phyloP scores from a whole-genome alignment of 2,329 filamentous ascomycete genomes.

The Fusarium pseudoanthophilum region DNA sequence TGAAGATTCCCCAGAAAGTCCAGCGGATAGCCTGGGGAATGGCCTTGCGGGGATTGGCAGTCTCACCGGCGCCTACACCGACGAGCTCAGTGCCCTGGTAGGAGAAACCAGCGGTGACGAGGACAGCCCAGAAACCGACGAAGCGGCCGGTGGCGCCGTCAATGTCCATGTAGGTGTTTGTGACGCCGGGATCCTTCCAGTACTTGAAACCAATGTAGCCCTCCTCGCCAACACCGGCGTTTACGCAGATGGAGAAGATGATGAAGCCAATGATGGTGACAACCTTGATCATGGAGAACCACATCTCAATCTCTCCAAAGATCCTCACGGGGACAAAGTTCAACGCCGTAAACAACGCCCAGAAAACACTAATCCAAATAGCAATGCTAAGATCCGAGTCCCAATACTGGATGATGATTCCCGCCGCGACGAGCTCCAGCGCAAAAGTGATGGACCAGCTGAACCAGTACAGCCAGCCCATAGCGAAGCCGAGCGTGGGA shows the following conservation, averaged over 20 bases:
- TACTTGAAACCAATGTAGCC: constrained; percentile 80
- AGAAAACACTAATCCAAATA: constrained; percentile 80
- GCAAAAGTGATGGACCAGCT: constrained; percentile 79
- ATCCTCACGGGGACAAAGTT: constrained; percentile 78
- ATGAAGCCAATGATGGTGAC: constrained; percentile 79
- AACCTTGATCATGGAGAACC: constrained; percentile 81
- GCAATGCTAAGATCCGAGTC: constrained; percentile 69
- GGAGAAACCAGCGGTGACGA: constrained; percentile 75
- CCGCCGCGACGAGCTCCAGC: constrained; percentile 77
- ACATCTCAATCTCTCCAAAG: constrained; percentile 84
- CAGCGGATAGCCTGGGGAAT: constrained; percentile 78
- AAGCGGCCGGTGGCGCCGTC: constrained; percentile 67
- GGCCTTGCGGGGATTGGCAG: constrained; percentile 75
- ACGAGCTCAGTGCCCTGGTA: constrained; percentile 81
- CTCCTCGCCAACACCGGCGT: constrained; percentile 74
- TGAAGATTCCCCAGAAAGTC: constrained; percentile 80
- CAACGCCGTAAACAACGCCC: constrained; percentile 72
- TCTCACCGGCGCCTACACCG: constrained; percentile 82
- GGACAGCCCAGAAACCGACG: constrained; percentile 74
- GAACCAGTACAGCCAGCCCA: constrained; percentile 89
- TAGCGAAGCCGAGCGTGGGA: constrained; percentile 77
- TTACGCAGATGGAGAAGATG: constrained; percentile 80
- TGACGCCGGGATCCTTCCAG: constrained; percentile 76
- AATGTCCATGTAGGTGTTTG: constrained; percentile 68
- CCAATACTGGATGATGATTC: constrained; percentile 83